Percentiles rank a stretch among this genome's conserved stretches.
phyloP scores from a whole-genome alignment of 352 stramenopile species.

The Phytophthora cactorum region DNA sequence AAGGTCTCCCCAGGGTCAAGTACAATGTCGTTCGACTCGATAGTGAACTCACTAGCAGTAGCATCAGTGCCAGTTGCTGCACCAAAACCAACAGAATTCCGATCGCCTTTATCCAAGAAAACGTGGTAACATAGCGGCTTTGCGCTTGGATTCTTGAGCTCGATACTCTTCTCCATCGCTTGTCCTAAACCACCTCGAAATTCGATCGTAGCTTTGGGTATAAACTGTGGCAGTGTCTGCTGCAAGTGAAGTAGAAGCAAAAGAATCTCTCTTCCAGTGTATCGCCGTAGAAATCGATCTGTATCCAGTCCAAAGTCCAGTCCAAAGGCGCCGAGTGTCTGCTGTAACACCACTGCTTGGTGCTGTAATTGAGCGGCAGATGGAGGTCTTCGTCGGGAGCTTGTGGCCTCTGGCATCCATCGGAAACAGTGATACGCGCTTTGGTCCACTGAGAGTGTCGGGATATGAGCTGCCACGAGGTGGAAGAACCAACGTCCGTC shows the following conservation, averaged over 20 bases:
- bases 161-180: slow-evolving; percentile 92
- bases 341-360: slow-evolving; percentile 64
- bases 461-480: slow-evolving; percentile 88
- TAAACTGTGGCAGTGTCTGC: slow-evolving; percentile 90
- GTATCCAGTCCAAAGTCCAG: slow-evolving; percentile 81
- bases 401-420: slow-evolving; percentile 26
- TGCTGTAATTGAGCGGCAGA: slow-evolving; percentile 51
- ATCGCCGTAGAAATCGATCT: slow-evolving; percentile 54
- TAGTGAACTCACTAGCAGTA: slow-evolving; percentile 65
- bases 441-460: slow-evolving; percentile 69
- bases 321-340: slow-evolving; percentile 69
- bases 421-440: slow-evolving; percentile 80
- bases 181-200: slow-evolving; percentile 90
- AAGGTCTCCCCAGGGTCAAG: slow-evolving; percentile 81
- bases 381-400: slow-evolving; percentile 32
- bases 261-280: slow-evolving; percentile 78
- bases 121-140: slow-evolving; percentile 90
- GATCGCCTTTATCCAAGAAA: slow-evolving; percentile 67
- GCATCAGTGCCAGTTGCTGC: neutral
- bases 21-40: slow-evolving; percentile 67
- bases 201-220: slow-evolving; percentile 94
- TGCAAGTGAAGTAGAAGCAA: slow-evolving; percentile 92
- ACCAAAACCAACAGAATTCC: slow-evolving; percentile 1
- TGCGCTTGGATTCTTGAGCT: slow-evolving; percentile 92
- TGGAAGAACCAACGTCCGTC: slow-evolving; percentile 88